Percentiles rank a stretch among this genome's conserved stretches.
These are phyloP conservation scores for Jaltomata sinuosa DNA, from an alignment of 257 asterid genomes.

Conservation along the genomic window DNA sequence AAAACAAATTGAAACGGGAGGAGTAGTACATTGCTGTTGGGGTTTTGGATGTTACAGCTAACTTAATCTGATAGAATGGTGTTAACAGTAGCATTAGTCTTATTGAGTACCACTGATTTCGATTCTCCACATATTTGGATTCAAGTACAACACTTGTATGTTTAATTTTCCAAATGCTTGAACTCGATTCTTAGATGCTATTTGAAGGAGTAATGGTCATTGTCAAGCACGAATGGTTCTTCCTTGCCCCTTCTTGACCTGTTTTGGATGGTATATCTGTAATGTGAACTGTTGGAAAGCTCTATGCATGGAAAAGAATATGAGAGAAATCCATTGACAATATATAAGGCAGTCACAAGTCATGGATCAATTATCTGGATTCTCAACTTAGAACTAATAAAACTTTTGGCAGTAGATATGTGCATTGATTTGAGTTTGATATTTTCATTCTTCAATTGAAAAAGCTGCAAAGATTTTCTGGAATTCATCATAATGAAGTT, in stretches of 20 bases:
- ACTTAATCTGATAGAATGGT: neutral
- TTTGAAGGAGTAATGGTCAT: neutral
- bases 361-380: neutral
- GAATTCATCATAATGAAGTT: neutral
- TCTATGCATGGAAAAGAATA: neutral
- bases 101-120: neutral
- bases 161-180: neutral
- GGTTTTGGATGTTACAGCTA: neutral
- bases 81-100: neutral
- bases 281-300: neutral
- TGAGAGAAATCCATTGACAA: neutral
- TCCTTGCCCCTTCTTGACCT: neutral
- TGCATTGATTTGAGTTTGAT: neutral
- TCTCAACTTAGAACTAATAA: neutral
- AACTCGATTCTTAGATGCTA: neutral
- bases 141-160: neutral
- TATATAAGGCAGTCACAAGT: neutral
- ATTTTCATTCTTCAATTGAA: neutral
- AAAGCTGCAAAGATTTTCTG: neutral
- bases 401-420: neutral
- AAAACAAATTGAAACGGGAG: neutral
- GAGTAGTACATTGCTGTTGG: neutral
- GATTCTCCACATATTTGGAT: neutral
- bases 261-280: neutral
- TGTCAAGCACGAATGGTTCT: neutral